These are phyloP conservation scores for Senna tora DNA, from an alignment of 306 rosid species.

Conservation along the genomic window DNA sequence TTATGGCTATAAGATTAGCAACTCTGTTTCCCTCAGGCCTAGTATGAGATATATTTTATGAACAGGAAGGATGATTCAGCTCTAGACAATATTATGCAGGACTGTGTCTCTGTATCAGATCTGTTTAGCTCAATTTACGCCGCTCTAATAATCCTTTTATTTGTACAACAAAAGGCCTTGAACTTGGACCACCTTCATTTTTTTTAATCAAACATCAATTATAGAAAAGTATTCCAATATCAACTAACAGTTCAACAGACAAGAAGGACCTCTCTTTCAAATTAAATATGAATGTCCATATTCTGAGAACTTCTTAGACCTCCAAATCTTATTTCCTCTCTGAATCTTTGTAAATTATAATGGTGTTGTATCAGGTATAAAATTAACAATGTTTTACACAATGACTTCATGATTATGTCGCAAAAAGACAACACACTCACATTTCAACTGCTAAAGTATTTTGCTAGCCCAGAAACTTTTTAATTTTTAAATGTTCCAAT, in stretches of 20 bases:
- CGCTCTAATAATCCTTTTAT: too few species aligned
- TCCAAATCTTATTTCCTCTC: background rate
- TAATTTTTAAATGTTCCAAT: background rate
- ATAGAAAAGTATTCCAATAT: background rate
- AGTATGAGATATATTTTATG: too few species aligned
- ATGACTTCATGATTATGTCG: background rate
- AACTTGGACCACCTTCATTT: slow-evolving; percentile 11
- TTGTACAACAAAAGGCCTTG: background rate
- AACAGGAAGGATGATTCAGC: too few species aligned
- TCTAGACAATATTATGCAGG: too few species aligned
- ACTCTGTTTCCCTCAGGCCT: too few species aligned
- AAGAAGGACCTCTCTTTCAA: background rate
- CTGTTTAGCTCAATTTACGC: too few species aligned
- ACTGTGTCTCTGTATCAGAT: too few species aligned
- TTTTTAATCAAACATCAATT: background rate
- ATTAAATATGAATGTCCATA: background rate
- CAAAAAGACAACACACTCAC: slow-evolving; percentile 19
- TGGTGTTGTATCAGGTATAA: slow-evolving; percentile 3
- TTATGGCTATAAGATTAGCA: too few species aligned
- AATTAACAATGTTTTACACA: slow-evolving; percentile 1
- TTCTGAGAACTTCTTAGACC: background rate
- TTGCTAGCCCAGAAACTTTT: slow-evolving; percentile 5
- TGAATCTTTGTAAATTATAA: background rate
- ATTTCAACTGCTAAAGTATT: background rate
- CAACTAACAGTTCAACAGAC: background rate